Evolutionary conservation across 345 rosid genomes (phyloP).

Genomic region (Eutrema yunnanense): DNA sequence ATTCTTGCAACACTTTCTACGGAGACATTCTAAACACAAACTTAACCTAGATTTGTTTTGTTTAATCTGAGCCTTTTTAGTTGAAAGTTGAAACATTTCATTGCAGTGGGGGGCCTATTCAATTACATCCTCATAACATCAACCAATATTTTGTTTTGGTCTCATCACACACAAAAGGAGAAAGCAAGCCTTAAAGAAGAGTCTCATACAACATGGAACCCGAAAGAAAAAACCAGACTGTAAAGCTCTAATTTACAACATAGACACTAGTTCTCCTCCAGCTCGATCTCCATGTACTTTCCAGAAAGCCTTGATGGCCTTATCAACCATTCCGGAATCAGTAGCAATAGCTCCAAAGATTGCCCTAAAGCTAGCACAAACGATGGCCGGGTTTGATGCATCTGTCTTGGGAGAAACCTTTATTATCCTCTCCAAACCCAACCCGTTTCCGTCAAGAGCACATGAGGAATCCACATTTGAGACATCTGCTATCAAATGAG

Average conservation of each 20-base stretch:
- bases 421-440: constrained; percentile 50
- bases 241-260: constrained; percentile 9
- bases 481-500: constrained; percentile 30
- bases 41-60: neutral
- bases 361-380: constrained; percentile 60
- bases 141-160: neutral
- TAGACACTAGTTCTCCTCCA: constrained; percentile 32
- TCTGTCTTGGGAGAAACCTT: constrained; percentile 56
- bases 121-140: neutral
- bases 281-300: constrained; percentile 34
- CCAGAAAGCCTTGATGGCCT: constrained; percentile 47
- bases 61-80: neutral
- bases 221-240: neutral
- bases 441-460: constrained; percentile 47
- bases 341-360: constrained; percentile 67
- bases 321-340: constrained; percentile 44
- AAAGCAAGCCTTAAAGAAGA: neutral
- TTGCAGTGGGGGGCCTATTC: neutral
- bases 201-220: constrained; percentile 7
- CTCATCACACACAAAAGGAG: neutral
- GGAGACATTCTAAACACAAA: neutral
- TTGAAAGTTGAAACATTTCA: neutral
- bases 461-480: constrained; percentile 50
- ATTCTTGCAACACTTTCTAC: neutral
- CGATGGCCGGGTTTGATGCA: constrained; percentile 34